phyloP scores from a whole-genome alignment of 148 eudicot genomes.

The Mesembryanthemum crystallinum region DNA sequence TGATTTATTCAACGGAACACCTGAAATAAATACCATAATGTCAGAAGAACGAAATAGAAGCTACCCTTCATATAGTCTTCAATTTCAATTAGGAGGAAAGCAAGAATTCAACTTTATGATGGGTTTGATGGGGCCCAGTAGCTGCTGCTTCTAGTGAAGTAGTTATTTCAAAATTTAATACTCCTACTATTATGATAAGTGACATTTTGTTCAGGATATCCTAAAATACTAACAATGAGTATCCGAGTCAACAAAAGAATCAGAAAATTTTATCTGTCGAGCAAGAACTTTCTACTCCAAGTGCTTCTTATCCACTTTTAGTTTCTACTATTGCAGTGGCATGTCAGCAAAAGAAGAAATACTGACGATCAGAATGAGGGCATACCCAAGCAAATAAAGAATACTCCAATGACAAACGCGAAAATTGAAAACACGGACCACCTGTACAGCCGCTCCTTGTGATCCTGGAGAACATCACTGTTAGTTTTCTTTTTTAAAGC shows the following conservation, averaged over 20 bases:
- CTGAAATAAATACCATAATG: slow-evolving; percentile 38
- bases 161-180: too few species aligned
- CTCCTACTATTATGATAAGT: too few species aligned
- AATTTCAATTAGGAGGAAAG: too few species aligned
- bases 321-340: neutral
- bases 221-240: too few species aligned
- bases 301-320: neutral
- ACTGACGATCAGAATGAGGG: neutral
- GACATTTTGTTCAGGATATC: too few species aligned
- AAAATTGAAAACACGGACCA: slow-evolving; percentile 57
- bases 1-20: slow-evolving; percentile 70
- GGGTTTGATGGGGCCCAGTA: neutral
- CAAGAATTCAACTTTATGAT: too few species aligned
- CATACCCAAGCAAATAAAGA: slow-evolving; percentile 57
- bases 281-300: neutral
- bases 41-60: slow-evolving; percentile 6
- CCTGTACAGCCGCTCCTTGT: slow-evolving; percentile 53
- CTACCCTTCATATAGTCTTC: neutral
- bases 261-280: too few species aligned
- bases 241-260: too few species aligned
- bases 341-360: neutral
- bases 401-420: slow-evolving; percentile 41
- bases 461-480: slow-evolving; percentile 46
- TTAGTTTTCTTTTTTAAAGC: neutral
- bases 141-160: neutral